Percentiles rank a stretch among this genome's conserved stretches.
Conservation (phyloP, 805 yeast species). For the Candida quercuum region DNA sequence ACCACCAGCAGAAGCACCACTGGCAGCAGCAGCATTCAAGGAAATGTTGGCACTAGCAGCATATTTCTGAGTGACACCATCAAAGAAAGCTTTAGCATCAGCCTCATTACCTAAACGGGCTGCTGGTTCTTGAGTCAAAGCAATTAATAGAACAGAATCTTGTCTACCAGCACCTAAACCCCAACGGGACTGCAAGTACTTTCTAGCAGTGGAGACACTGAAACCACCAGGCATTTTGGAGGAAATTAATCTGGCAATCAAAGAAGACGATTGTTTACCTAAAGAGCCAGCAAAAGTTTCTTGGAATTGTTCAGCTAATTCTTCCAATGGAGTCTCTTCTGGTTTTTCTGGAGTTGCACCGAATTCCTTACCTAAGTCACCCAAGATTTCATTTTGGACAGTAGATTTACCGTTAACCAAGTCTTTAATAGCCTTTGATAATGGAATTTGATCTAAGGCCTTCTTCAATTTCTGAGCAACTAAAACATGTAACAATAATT, state of each 20-base stretch:
- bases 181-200: slow-evolving; percentile 86
- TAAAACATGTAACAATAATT: slow-evolving; percentile 74
- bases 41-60: slow-evolving; percentile 80
- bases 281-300: slow-evolving; percentile 82
- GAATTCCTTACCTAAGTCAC: slow-evolving; percentile 97
- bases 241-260: slow-evolving; percentile 86
- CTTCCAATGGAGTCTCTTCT: slow-evolving; percentile 94
- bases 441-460: slow-evolving; percentile 76
- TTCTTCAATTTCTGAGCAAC: slow-evolving; percentile 97
- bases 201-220: slow-evolving; percentile 85
- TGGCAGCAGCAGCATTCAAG: slow-evolving; percentile 57
- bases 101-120: slow-evolving; percentile 78
- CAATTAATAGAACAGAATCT: slow-evolving; percentile 78
- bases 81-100: slow-evolving; percentile 90
- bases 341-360: slow-evolving; percentile 99
- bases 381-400: slow-evolving; percentile 95
- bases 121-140: slow-evolving; percentile 88
- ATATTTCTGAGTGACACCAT: slow-evolving; percentile 74
- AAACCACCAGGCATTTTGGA: slow-evolving; percentile 99
- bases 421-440: slow-evolving; percentile 92
- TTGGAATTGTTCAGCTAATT: slow-evolving; percentile 93
- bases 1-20: slow-evolving; percentile 43
- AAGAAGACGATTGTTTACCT: slow-evolving; percentile 90
- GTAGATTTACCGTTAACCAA: slow-evolving; percentile 98
- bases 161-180: slow-evolving; percentile 94